Base-by-base conservation (phyloP, 805 yeast genomes). In the Lipomyces lipofer region DNA sequence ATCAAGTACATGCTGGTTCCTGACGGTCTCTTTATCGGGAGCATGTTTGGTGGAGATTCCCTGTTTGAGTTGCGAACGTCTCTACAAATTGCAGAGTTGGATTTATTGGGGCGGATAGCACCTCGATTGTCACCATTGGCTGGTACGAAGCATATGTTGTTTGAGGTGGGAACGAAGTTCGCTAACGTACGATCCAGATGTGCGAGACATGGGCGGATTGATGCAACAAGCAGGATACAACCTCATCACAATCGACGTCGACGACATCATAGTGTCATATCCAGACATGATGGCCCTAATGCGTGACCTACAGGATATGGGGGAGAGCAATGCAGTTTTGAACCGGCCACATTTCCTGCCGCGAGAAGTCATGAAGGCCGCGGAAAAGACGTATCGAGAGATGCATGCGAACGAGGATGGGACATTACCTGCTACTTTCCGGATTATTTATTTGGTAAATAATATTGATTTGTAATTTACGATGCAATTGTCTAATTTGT, bases 121-220 rank as follows among this genome's bases (percentile, higher is more conserved):
- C 94, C 96, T 0, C 73, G 95, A 35, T 79, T 88, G 3, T 84
- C 91, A 4, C 96, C 96, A 0, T 75, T 88, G 61, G 90, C 88
- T 2, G 62, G 61, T 51, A 44, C 7, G 47, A 15, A 12, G 17
- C 13, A 15, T 19, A 36, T 13, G 17, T 15, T 19, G 10, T 15
- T 36, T n/a, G 17, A 32, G 10, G 13, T 43, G 13, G 13, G 10
- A 12, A 13, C 13, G 13, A 15, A 38, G 12, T 38, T n/a, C n/a
- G 17, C n/a, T 36, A 9, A 36, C 42, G n/a, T 10, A 15, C n/a
- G 42, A 8, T 8, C 9, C n/a, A 54, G 87, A 84, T 33, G 80
- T 88, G 36, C 79, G 83, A 48, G 96, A 88, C 66, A 79, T 88
- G 55, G 94, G 92, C 1, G 75, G 81, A 15, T 70, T 88, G 30